Percentiles rank a stretch among this genome's conserved stretches.
phyloP scores from a whole-genome alignment of 1,284 basidiomycete genomes.

The Gomphus bonarii region DNA sequence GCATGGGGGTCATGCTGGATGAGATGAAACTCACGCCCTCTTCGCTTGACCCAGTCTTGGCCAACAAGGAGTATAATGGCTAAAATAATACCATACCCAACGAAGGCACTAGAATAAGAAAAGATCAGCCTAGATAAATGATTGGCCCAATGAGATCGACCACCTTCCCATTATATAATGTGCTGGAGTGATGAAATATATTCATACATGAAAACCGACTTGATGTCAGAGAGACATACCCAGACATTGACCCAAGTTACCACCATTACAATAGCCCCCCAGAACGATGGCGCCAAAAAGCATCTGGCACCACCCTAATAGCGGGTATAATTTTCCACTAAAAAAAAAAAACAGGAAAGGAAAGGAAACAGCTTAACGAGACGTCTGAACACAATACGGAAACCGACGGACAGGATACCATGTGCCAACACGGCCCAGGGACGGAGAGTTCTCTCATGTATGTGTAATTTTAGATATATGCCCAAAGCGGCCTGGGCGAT shows the following conservation, averaged over 20 bases:
- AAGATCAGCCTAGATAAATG: not conserved
- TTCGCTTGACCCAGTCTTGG: slow-evolving; percentile 70
- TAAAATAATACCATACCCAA: slow-evolving; percentile 81
- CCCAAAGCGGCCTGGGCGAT: slow-evolving; percentile 63
- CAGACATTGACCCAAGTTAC: slow-evolving; percentile 69
- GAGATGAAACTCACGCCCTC: slow-evolving; percentile 35
- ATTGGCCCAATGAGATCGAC: not conserved
- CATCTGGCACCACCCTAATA: slow-evolving; percentile 85
- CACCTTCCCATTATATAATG: slow-evolving; percentile 78
- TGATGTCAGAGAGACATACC: slow-evolving; percentile 19
- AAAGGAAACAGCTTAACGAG: too few species aligned
- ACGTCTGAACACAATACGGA: too few species aligned
- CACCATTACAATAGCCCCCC: slow-evolving; percentile 62
- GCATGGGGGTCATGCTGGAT: not conserved
- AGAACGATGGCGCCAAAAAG: slow-evolving; percentile 61
- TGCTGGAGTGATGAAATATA: slow-evolving; percentile 26
- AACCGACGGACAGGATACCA: slow-evolving; percentile 40
- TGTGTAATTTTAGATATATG: slow-evolving; percentile 88
- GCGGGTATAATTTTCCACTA: slow-evolving; percentile 71
- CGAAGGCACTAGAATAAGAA: slow-evolving; percentile 64
- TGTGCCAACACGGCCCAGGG: slow-evolving; percentile 69
- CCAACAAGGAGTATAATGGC: slow-evolving; percentile 77
- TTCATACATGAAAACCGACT: slow-evolving; percentile 15
- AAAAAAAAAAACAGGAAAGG: not conserved
- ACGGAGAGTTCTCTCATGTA: slow-evolving; percentile 70